Percentiles rank a stretch among this genome's conserved stretches.
Conservation (phyloP, 2,329 filamentous ascomycete species). For the Periconia sp. region DNA sequence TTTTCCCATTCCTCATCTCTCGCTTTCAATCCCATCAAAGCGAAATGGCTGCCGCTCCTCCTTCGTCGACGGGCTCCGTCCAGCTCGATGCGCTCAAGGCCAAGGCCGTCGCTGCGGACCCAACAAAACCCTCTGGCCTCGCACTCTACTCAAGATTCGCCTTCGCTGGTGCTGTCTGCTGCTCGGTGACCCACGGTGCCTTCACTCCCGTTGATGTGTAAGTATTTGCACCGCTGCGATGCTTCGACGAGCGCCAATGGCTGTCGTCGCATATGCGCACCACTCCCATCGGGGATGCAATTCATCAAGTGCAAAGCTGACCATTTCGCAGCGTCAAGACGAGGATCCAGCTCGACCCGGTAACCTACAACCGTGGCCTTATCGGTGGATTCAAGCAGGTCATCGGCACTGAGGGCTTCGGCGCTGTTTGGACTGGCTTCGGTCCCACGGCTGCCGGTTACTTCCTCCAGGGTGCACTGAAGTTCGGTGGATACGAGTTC, state of each 20-base stretch:
- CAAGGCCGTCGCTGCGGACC: constrained; percentile 52
- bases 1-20: constrained; percentile 12
- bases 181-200: constrained; percentile 94
- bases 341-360: constrained; percentile 89
- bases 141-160: constrained; percentile 94
- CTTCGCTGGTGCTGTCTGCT: constrained; percentile 97
- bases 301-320: constrained; percentile 24
- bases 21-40: constrained; percentile 17
- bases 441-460: constrained; percentile 88
- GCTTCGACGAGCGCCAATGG: constrained; percentile 31
- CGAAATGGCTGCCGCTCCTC: constrained; percentile 48
- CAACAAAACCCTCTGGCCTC: constrained; percentile 66
- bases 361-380: constrained; percentile 86
- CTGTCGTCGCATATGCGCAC: constrained; percentile 14
- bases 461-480: constrained; percentile 92
- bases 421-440: constrained; percentile 83
- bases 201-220: constrained; percentile 99
- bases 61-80: constrained; percentile 56
- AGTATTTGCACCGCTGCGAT: constrained; percentile 52
- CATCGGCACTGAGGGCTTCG: constrained; percentile 77
- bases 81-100: constrained; percentile 62
- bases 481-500: constrained; percentile 94
- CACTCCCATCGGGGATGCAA: constrained; percentile 4
- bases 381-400: constrained; percentile 88
- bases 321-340: constrained; percentile 78